These are phyloP conservation scores for Orbilia quercus DNA, from an alignment of 2,329 filamentous ascomycete species.

Conservation along the genomic window DNA sequence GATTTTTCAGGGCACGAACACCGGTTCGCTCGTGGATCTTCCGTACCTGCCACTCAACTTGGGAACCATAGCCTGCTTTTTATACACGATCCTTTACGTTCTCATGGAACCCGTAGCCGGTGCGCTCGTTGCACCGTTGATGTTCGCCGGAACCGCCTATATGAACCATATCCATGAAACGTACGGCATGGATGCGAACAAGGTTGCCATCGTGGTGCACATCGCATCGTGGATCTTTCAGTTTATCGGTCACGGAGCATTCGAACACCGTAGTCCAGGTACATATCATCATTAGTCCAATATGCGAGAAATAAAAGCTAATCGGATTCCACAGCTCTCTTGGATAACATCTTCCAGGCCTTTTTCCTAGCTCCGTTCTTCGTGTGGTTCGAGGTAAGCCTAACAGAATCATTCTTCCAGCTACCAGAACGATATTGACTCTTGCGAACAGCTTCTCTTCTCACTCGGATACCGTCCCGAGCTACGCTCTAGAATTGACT, in stretches of 20 bases:
- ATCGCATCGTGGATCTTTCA: conserved; percentile 85
- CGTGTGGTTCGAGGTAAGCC: conserved; percentile 82
- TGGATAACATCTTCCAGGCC: conserved; percentile 92
- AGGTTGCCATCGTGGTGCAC: conserved; percentile 76
- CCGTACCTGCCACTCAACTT: conserved; percentile 76
- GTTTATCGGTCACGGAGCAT: conserved; percentile 89
- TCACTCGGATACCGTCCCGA: conserved; percentile 87
- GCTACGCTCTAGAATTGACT: conserved; percentile 81
- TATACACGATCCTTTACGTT: conserved; percentile 84
- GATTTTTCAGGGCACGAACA: conserved; percentile 70
- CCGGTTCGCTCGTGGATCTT: conserved; percentile 72
- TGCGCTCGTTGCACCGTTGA: conserved; percentile 77
- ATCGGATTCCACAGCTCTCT: conserved; percentile 66
- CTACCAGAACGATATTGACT: not conserved
- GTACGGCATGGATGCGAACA: conserved; percentile 71
- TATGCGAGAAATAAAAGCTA: not conserved
- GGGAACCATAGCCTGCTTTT: conserved; percentile 72
- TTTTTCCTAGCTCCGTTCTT: conserved; percentile 94
- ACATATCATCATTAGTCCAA: not conserved
- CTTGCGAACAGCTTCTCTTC: conserved; percentile 72
- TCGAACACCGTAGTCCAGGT: conserved; percentile 84
- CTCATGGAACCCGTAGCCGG: conserved; percentile 95
- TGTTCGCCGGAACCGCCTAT: conserved; percentile 78
- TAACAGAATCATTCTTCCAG: not conserved
- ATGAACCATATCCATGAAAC: conserved; percentile 78